Percentiles rank a stretch among this genome's conserved stretches.
These are phyloP conservation scores for Lactarius pseudohatsudake DNA, from an alignment of 768 basidiomycete species.

Conservation along the genomic window DNA sequence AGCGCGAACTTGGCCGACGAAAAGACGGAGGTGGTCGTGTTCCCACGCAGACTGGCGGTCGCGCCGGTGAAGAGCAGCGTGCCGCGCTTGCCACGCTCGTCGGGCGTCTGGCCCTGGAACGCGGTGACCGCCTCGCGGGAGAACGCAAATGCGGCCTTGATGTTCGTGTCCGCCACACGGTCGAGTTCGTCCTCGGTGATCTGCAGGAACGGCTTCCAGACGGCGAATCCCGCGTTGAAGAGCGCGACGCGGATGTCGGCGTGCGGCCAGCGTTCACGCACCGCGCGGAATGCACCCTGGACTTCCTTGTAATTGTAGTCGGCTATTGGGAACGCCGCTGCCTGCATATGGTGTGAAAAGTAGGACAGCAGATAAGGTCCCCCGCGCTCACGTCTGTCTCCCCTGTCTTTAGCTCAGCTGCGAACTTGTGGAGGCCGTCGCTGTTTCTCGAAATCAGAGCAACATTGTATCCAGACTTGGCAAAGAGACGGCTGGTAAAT, in stretches of 20 bases:
- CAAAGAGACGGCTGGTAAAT: conserved; percentile 38
- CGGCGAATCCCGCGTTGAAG: conserved; percentile 40
- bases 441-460: conserved; percentile 42
- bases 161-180: conserved; percentile 35
- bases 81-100: conserved; percentile 40
- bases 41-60: conserved; percentile 43
- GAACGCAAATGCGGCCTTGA: conserved; percentile 44
- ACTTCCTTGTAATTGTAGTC: conserved; percentile 38
- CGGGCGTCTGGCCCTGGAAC: conserved; percentile 37
- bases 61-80: conserved; percentile 48
- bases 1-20: conserved; percentile 44
- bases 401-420: conserved; percentile 37
- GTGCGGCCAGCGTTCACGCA: conserved; percentile 36
- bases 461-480: conserved; percentile 42
- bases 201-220: conserved; percentile 43
- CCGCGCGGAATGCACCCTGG: conserved; percentile 36
- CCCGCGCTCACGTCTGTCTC: conserved; percentile 38
- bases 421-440: conserved; percentile 37
- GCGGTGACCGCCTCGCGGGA: conserved; percentile 37
- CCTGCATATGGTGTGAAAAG: conserved; percentile 30
- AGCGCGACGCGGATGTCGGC: conserved; percentile 42
- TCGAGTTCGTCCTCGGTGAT: conserved; percentile 40
- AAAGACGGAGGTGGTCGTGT: conserved; percentile 41
- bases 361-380: neutral
- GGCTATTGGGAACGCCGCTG: conserved; percentile 40